Percentiles rank a stretch among this genome's conserved stretches.
These are phyloP conservation scores for Acacia concinna DNA, from an alignment of 331 rosid genomes.

Conservation along the genomic window DNA sequence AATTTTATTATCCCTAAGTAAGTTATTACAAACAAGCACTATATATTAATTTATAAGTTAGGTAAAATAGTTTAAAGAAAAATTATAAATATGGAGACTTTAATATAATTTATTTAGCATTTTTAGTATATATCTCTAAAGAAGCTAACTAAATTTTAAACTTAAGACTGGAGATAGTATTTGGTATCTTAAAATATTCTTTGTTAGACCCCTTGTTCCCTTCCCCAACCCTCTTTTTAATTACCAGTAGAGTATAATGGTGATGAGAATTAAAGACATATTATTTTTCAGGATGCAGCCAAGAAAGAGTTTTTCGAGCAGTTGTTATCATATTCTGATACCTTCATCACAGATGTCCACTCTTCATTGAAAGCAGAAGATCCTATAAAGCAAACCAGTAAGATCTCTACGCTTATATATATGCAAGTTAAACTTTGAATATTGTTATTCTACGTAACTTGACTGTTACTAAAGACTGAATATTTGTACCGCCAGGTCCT, in stretches of 20 bases:
- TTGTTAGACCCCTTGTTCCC: neutral
- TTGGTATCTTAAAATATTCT: no score
- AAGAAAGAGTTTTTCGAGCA: constrained; percentile 60
- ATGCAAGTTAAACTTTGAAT: neutral
- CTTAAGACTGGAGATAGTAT: no score
- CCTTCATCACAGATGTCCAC: constrained; percentile 33
- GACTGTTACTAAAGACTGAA: neutral
- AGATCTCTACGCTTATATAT: constrained; percentile 19
- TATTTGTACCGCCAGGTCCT: constrained; percentile 38
- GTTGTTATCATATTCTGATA: constrained; percentile 50
- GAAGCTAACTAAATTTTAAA: no score
- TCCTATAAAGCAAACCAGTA: constrained; percentile 54
- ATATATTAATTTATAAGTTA: no score
- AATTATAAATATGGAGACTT: no score
- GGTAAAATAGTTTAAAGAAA: no score
- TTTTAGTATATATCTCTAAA: no score
- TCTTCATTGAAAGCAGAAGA: constrained; percentile 53
- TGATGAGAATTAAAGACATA: neutral
- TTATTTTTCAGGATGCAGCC: constrained; percentile 54
- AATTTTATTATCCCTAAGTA: no score
- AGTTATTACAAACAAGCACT: no score
- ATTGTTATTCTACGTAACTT: no score
- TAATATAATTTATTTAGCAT: no score
- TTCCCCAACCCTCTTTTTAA: neutral
- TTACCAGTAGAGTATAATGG: constrained; percentile 5